Conservation (phyloP, 768 basidiomycete genomes). For the Dioszegia hungarica region DNA sequence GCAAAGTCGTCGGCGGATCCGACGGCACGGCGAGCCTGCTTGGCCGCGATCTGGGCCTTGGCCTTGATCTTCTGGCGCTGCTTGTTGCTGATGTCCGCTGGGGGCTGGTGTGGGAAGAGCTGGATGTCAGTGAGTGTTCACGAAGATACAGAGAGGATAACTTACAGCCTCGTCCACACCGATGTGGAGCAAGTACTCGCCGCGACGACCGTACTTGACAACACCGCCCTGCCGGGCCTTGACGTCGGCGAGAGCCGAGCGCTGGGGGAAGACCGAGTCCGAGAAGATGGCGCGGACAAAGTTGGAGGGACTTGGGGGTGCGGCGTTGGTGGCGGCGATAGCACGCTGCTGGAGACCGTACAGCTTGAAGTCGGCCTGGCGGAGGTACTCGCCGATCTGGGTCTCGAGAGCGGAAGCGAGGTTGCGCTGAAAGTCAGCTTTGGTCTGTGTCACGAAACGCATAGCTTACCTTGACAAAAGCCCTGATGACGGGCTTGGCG, state of each 20-base stretch:
- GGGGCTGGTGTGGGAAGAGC: conserved; percentile 48
- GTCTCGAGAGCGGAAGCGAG: conserved; percentile 44
- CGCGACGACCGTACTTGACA: conserved; percentile 50
- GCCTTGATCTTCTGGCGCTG: conserved; percentile 42
- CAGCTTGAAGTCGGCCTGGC: conserved; percentile 54
- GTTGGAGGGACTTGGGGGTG: conserved; percentile 40
- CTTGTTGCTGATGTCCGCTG: conserved; percentile 38
- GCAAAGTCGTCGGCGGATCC: conserved; percentile 37
- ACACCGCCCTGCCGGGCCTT: conserved; percentile 45
- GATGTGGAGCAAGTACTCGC: conserved; percentile 51
- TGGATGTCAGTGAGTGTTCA: neutral
- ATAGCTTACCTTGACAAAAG: conserved; percentile 44
- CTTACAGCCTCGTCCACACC: conserved; percentile 50
- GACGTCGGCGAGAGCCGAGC: conserved; percentile 9
- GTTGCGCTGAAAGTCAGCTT: conserved; percentile 30
- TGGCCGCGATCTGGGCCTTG: conserved; percentile 30
- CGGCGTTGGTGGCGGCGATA: conserved; percentile 79
- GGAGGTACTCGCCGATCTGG: conserved; percentile 45
- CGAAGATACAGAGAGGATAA: neutral
- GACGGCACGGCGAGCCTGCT: conserved; percentile 28
- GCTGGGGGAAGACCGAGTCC: conserved; percentile 44
- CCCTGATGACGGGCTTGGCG: conserved; percentile 43
- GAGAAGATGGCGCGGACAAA: conserved; percentile 47
- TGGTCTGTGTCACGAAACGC: neutral
- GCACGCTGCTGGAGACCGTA: conserved; percentile 79